These are phyloP conservation scores for Eucalyptus camaldulensis DNA, from an alignment of 345 rosid genomes.

Conservation along the genomic window DNA sequence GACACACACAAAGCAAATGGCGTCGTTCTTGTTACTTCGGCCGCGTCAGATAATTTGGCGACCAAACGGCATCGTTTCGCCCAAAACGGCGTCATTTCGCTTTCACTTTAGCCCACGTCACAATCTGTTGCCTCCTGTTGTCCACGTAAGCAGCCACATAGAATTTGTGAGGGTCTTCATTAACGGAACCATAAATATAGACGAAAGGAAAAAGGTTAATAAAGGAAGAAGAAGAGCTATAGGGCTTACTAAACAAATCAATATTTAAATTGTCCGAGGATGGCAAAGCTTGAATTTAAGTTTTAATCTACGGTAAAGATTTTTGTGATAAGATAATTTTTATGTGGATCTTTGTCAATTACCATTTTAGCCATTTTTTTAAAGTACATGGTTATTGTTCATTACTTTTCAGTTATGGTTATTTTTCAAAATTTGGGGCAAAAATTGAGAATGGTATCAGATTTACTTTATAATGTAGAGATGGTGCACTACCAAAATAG, in stretches of 20 bases:
- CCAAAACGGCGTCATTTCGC: too few relatives aligned
- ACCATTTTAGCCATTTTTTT: rapidly evolving
- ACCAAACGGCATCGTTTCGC: too few relatives aligned
- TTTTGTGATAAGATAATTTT: neutral
- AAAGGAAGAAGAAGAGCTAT: neutral
- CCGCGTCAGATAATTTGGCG: too few relatives aligned
- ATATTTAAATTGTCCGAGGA: neutral
- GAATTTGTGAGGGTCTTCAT: too few relatives aligned
- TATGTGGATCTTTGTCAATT: neutral
- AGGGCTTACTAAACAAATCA: neutral
- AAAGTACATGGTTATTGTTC: neutral
- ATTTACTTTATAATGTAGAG: too few relatives aligned
- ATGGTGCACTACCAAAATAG: too few relatives aligned
- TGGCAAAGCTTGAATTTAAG: neutral
- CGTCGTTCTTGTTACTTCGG: too few relatives aligned
- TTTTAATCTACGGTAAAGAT: neutral
- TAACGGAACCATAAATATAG: neutral
- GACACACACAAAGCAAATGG: too few relatives aligned
- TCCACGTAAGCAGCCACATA: too few relatives aligned
- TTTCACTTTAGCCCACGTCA: neutral
- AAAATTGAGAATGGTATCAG: too few relatives aligned
- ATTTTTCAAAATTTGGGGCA: rapidly evolving
- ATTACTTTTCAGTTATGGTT: rapidly evolving
- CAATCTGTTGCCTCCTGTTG: neutral
- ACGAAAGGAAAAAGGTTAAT: too few relatives aligned